phyloP scores from a whole-genome alignment of 129 eudicot species.

The Centrapalus pauciflorus region DNA sequence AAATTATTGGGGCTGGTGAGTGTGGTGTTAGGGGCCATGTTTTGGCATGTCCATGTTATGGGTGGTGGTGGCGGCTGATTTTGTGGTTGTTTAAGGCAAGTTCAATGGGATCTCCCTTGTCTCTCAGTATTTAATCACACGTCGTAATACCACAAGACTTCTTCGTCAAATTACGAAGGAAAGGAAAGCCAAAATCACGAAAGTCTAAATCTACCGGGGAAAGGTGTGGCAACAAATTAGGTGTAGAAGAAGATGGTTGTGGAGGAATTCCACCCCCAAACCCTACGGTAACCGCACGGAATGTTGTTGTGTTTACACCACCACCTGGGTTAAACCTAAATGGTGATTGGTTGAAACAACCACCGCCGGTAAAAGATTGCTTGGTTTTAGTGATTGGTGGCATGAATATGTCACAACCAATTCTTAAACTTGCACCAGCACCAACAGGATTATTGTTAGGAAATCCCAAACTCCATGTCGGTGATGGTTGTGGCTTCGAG shows the following conservation, averaged over 20 bases:
- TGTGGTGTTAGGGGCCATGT: background rate
- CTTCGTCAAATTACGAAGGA: too few species aligned
- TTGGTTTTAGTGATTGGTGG: constrained; percentile 4
- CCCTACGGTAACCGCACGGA: constrained; percentile 1
- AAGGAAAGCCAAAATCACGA: constrained; percentile 10
- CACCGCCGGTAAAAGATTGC: constrained; percentile 2
- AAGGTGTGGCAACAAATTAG: background rate
- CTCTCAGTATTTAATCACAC: too few species aligned
- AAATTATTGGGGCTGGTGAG: background rate
- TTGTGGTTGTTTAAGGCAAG: too few species aligned
- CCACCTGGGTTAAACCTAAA: constrained; percentile 3
- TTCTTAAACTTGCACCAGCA: background rate
- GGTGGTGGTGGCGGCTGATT: too few species aligned
- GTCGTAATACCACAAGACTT: too few species aligned
- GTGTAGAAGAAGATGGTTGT: constrained; percentile 3
- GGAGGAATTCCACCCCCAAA: constrained; percentile 6
- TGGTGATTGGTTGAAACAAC: background rate
- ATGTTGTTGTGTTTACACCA: constrained; percentile 14
- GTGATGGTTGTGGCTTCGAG: background rate
- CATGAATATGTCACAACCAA: constrained; percentile 6
- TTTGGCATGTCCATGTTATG: constrained; percentile 9
- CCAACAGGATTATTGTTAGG: background rate
- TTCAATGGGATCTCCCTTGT: too few species aligned
- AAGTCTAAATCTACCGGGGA: background rate
- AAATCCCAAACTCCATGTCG: background rate